Percentiles rank a stretch among this genome's conserved stretches.
Evolutionary conservation across 495 filamentous ascomycete genomes (phyloP).

Genomic region (Pyrenula massariospora): DNA sequence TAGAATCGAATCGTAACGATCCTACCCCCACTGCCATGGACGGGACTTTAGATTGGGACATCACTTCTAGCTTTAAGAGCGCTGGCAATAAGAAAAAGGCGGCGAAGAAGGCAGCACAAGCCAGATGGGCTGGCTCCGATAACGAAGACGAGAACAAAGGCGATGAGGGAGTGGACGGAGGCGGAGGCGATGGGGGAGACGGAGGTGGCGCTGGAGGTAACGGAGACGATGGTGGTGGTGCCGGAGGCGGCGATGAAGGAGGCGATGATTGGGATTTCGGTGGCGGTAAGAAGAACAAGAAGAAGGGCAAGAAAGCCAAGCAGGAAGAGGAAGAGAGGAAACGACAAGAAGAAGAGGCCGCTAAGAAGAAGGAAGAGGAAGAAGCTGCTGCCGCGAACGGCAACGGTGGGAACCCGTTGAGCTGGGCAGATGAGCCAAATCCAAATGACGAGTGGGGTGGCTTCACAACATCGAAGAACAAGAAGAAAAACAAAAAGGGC

Average conservation of each 20-base stretch:
- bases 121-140: constrained; percentile 15
- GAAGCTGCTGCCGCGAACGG: constrained; percentile 21
- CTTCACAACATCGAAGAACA: constrained; percentile 23
- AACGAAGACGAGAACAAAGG: constrained; percentile 15
- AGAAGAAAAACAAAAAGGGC: constrained; percentile 37
- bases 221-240: constrained; percentile 15
- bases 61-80: neutral
- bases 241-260: constrained; percentile 14
- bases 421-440: constrained; percentile 30
- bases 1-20: neutral
- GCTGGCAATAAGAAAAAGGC: constrained; percentile 17
- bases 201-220: constrained; percentile 19
- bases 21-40: neutral
- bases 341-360: constrained; percentile 14
- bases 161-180: constrained; percentile 20
- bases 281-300: constrained; percentile 29
- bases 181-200: constrained; percentile 24
- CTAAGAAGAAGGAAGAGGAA: constrained; percentile 4
- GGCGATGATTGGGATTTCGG: constrained; percentile 29
- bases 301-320: constrained; percentile 22
- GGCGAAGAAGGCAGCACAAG: constrained; percentile 18
- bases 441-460: constrained; percentile 25
- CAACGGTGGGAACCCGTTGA: constrained; percentile 21
- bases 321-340: constrained; percentile 26
- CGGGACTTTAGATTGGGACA: neutral